phyloP scores from a whole-genome alignment of 352 stramenopile species.

The Globisporangium paroecandrum region DNA sequence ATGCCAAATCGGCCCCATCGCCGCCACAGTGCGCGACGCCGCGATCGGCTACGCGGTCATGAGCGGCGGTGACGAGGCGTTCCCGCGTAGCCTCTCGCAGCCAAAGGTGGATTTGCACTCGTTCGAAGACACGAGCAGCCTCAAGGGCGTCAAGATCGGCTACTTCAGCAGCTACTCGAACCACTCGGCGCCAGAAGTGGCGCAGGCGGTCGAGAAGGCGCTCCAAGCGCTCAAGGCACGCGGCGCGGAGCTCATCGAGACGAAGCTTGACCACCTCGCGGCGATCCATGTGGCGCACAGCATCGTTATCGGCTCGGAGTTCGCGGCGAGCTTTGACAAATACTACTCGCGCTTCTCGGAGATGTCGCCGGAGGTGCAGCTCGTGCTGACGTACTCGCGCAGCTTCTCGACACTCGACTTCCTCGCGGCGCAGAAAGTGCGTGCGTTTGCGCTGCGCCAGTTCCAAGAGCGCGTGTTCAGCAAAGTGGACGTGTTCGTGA shows the following conservation, averaged over 20 bases:
- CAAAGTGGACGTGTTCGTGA: slow-evolving; percentile 88
- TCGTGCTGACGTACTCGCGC: slow-evolving; percentile 68
- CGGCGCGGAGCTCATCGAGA: slow-evolving; percentile 73
- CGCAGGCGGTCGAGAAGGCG: slow-evolving; percentile 35
- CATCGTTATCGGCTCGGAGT: slow-evolving; percentile 80
- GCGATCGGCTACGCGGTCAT: slow-evolving; percentile 85
- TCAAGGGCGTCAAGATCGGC: slow-evolving; percentile 70
- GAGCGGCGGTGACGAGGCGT: slow-evolving; percentile 47
- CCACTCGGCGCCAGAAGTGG: slow-evolving; percentile 63
- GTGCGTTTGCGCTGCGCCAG: slow-evolving; percentile 75
- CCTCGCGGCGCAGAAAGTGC: slow-evolving; percentile 79
- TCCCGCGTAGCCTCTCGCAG: slow-evolving; percentile 46
- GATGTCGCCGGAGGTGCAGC: slow-evolving; percentile 70
- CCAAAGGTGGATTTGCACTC: slow-evolving; percentile 43
- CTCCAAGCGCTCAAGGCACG: slow-evolving; percentile 46
- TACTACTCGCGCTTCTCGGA: slow-evolving; percentile 53
- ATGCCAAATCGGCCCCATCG: slow-evolving; percentile 78
- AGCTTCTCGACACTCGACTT: slow-evolving; percentile 75
- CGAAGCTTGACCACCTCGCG: slow-evolving; percentile 71
- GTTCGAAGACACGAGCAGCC: slow-evolving; percentile 55
- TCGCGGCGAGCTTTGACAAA: slow-evolving; percentile 67
- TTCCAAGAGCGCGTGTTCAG: slow-evolving; percentile 72
- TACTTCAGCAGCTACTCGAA: slow-evolving; percentile 78
- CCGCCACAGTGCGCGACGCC: slow-evolving; percentile 69
- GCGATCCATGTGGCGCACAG: slow-evolving; percentile 79